Conservation (phyloP, 1,284 basidiomycete genomes). For the Phellopilus nigrolimitatus region DNA sequence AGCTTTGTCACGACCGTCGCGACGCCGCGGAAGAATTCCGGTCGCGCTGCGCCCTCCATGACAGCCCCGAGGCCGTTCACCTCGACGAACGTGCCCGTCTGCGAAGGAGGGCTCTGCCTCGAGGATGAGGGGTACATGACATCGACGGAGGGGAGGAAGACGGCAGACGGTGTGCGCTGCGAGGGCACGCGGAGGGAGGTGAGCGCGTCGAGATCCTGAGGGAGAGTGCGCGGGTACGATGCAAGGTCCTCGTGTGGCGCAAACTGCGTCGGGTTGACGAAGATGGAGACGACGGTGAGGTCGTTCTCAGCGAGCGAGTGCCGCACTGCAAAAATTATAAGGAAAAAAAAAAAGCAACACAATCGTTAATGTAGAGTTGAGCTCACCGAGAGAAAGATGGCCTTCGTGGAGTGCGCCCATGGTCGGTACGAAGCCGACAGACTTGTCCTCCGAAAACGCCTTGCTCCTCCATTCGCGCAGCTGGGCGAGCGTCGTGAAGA, state of each 20-base stretch:
- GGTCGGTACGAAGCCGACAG: slow-evolving; percentile 91
- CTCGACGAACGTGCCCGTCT: slow-evolving; percentile 88
- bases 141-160: slow-evolving; percentile 73
- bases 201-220: slow-evolving; percentile 58
- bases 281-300: slow-evolving; percentile 89
- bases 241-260: slow-evolving; percentile 92
- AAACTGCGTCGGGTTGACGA: slow-evolving; percentile 98
- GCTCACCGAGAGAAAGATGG: slow-evolving; percentile 81
- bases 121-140: slow-evolving; percentile 93
- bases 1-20: slow-evolving; percentile 94
- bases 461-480: slow-evolving; percentile 75
- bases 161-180: slow-evolving; percentile 44
- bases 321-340: slow-evolving; percentile 40
- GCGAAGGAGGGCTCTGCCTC: slow-evolving; percentile 66
- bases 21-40: slow-evolving; percentile 94
- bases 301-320: slow-evolving; percentile 77
- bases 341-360: slow-evolving; percentile 9
- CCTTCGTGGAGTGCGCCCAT: slow-evolving; percentile 98
- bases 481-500: slow-evolving; percentile 67
- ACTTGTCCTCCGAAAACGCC: slow-evolving; percentile 54
- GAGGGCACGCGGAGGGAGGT: slow-evolving; percentile 27
- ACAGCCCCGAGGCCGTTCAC: slow-evolving; percentile 83
- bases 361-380: slow-evolving; percentile 16
- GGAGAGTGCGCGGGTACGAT: slow-evolving; percentile 84
- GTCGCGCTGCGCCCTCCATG: slow-evolving; percentile 83